phyloP scores from a whole-genome alignment of 768 basidiomycete genomes.

The Tylopilus intermedius region DNA sequence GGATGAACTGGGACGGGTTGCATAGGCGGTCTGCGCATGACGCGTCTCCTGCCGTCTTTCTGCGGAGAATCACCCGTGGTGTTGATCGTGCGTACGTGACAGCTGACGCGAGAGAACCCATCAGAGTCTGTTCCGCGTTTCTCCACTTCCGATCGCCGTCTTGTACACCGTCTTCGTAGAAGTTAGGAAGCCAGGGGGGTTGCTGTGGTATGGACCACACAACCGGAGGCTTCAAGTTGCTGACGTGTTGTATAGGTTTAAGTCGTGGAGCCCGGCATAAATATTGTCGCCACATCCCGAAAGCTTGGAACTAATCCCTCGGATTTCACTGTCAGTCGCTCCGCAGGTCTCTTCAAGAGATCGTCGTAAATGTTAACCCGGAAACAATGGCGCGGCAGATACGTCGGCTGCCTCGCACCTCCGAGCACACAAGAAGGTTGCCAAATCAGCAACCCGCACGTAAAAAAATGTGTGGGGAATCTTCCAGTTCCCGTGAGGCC shows the following conservation, averaged over 20 bases:
- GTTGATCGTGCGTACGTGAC: not conserved
- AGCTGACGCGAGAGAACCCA: not conserved
- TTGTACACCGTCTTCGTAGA: not conserved
- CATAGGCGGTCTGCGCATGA: conserved; percentile 19
- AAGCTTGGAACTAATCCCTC: too few species aligned
- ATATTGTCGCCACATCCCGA: too few species aligned
- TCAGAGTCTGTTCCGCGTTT: not conserved
- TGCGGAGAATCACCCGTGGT: not conserved
- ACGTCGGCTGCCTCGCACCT: too few species aligned
- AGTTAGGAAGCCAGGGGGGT: not conserved
- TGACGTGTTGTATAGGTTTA: not conserved
- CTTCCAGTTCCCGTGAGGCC: too few species aligned
- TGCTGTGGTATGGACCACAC: not conserved
- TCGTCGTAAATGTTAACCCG: too few species aligned
- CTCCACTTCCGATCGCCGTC: not conserved
- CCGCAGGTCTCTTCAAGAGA: too few species aligned
- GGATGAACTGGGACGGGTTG: conserved; percentile 21
- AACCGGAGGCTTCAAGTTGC: not conserved
- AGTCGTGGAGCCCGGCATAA: too few species aligned
- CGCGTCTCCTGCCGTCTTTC: not conserved
- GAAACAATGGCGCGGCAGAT: too few species aligned
- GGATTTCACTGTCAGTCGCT: too few species aligned
- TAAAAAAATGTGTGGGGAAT: too few species aligned
- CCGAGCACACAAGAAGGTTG: too few species aligned
- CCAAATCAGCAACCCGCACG: too few species aligned